phyloP scores from a whole-genome alignment of 257 asterid species.

The Lycium ferocissimum region DNA sequence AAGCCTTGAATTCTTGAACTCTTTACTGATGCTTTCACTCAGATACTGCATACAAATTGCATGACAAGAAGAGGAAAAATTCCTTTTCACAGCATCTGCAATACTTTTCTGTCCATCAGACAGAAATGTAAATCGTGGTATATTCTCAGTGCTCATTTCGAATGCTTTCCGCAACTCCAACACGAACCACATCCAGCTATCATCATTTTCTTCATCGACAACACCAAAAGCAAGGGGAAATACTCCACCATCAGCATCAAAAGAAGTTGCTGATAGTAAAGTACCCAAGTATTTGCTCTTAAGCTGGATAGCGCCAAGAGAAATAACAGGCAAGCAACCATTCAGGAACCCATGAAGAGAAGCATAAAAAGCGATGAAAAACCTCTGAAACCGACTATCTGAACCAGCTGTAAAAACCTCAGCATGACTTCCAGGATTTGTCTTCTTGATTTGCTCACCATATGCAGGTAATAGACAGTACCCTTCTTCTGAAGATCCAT shows the following conservation, averaged over 20 bases:
- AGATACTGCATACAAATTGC: constrained; percentile 71
- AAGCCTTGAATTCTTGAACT: constrained; percentile 73
- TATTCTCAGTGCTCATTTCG: constrained; percentile 56
- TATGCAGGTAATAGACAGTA: constrained; percentile 70
- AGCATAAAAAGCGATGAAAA: constrained; percentile 69
- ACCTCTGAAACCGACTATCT: constrained; percentile 68
- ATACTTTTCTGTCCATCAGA: constrained; percentile 62
- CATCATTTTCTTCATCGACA: constrained; percentile 70
- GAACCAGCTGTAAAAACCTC: constrained; percentile 68
- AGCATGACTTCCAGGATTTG: constrained; percentile 72
- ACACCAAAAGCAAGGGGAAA: constrained; percentile 77
- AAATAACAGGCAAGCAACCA: constrained; percentile 75
- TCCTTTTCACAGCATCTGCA: constrained; percentile 64
- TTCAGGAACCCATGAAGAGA: constrained; percentile 62
- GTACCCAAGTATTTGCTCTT: constrained; percentile 76
- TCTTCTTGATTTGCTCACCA: constrained; percentile 64
- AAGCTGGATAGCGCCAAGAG: constrained; percentile 68
- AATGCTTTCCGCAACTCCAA: constrained; percentile 65
- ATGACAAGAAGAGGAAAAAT: constrained; percentile 53
- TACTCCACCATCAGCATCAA: constrained; percentile 77
- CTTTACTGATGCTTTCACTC: constrained; percentile 68
- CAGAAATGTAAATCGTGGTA: constrained; percentile 60
- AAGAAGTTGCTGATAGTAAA: constrained; percentile 71
- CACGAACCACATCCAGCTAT: constrained; percentile 84
- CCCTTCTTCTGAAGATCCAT: constrained; percentile 84